Conservation (phyloP, 2,329 filamentous ascomycete species). For the Verticillium tricorpus region DNA sequence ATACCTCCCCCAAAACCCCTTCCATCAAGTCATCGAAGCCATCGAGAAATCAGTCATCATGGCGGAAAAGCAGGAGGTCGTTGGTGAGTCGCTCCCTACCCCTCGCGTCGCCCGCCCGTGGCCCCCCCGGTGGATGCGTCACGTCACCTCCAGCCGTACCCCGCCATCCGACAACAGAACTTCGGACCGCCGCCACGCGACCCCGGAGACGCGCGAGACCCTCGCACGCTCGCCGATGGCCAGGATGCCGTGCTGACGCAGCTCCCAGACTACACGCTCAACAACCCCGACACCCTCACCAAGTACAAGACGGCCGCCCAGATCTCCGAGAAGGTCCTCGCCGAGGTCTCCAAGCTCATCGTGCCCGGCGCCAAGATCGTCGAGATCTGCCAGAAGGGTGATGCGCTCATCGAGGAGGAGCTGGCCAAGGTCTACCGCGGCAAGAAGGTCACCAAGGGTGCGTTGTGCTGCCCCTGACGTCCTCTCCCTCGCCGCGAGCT, state of each 20-base stretch:
- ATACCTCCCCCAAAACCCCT: background rate
- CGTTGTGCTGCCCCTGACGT: conserved; percentile 20
- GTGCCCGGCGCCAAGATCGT: conserved; percentile 88
- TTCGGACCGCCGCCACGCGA: background rate
- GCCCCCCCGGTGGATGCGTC: background rate
- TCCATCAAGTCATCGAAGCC: background rate
- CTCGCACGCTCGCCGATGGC: background rate
- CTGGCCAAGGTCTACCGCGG: conserved; percentile 94
- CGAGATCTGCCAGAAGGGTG: conserved; percentile 90
- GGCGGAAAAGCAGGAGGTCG: background rate
- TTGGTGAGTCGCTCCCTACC: background rate
- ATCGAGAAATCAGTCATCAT: background rate
- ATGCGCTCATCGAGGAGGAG: conserved; percentile 92
- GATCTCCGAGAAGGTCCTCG: conserved; percentile 94
- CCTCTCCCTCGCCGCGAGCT: background rate
- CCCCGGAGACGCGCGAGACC: background rate
- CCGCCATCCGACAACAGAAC: background rate
- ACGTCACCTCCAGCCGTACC: background rate
- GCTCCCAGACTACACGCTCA: conserved; percentile 73
- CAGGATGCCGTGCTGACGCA: background rate
- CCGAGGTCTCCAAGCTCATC: conserved; percentile 70
- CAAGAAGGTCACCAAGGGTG: conserved; percentile 93
- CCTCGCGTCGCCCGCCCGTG: background rate
- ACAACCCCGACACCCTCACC: conserved; percentile 90
- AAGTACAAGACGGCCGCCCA: conserved; percentile 97